phyloP scores from a whole-genome alignment of 2,329 filamentous ascomycete species.

The Triangularia verruculosa region DNA sequence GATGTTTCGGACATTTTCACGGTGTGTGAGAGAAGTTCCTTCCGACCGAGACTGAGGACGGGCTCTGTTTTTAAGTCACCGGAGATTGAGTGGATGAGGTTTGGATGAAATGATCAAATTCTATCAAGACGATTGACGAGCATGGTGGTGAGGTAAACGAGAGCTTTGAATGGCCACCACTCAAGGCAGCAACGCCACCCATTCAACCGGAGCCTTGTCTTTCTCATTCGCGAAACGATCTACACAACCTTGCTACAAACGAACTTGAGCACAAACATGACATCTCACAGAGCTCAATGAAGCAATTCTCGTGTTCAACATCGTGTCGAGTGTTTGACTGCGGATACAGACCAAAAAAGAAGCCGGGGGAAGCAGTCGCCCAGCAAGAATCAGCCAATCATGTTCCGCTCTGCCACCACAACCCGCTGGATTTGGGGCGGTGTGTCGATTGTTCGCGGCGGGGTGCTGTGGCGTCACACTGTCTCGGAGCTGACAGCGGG shows the following conservation, averaged over 20 bases:
- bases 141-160: neutral
- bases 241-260: neutral
- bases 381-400: conserved; percentile 2
- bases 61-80: neutral
- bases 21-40: neutral
- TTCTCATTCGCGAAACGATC: neutral
- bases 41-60: neutral
- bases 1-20: conserved; percentile 2
- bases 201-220: neutral
- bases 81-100: neutral
- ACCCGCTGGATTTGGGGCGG: conserved; percentile 2
- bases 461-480: conserved; percentile 6
- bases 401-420: neutral
- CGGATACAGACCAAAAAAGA: conserved; percentile 8
- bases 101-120: neutral
- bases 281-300: neutral
- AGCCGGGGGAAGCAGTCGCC: neutral
- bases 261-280: neutral
- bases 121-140: neutral
- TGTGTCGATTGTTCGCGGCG: conserved; percentile 4
- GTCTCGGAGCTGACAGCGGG: conserved; percentile 8
- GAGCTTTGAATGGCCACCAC: conserved; percentile 9
- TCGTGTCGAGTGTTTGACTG: neutral
- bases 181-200: conserved; percentile 12
- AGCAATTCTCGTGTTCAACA: neutral